A percentile compares a stretch with the other conserved stretches of the same genome.
phyloP scores from a whole-genome alignment of 306 rosid genomes.

The Cucumis hystrix region DNA sequence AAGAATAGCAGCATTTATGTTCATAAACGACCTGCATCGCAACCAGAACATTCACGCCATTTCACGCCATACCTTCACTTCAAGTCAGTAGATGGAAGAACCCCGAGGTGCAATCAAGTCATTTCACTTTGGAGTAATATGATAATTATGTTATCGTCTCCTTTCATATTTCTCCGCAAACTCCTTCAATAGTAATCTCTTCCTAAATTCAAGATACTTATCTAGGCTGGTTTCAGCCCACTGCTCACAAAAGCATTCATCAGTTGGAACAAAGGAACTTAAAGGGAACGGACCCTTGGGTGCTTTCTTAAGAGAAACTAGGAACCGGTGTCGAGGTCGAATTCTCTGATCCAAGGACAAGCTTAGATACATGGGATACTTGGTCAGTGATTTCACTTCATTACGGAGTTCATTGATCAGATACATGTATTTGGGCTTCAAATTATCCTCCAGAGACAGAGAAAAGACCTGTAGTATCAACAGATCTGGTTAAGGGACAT shows the following conservation, averaged over 20 bases:
- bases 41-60: not conserved
- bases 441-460: constrained; percentile 77
- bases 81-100: not conserved
- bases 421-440: constrained; percentile 90
- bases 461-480: constrained; percentile 62
- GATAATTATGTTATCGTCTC: constrained; percentile 20
- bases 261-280: constrained; percentile 79
- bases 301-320: constrained; percentile 86
- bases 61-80: not conserved
- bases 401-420: constrained; percentile 81
- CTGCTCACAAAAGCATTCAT: constrained; percentile 75
- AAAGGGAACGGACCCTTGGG: constrained; percentile 97
- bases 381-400: constrained; percentile 83
- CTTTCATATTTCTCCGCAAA: constrained; percentile 69
- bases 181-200: constrained; percentile 54
- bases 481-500: not conserved
- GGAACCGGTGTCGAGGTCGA: constrained; percentile 92
- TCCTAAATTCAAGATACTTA: constrained; percentile 69
- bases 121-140: not conserved
- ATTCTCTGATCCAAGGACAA: constrained; percentile 93
- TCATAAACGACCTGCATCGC: not conserved
- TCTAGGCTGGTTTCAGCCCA: constrained; percentile 96
- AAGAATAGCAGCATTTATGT: not conserved
- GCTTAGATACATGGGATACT: constrained; percentile 91
- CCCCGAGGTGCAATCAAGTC: not conserved